Conservation (phyloP, 805 yeast species). For the Candida easanensis region DNA sequence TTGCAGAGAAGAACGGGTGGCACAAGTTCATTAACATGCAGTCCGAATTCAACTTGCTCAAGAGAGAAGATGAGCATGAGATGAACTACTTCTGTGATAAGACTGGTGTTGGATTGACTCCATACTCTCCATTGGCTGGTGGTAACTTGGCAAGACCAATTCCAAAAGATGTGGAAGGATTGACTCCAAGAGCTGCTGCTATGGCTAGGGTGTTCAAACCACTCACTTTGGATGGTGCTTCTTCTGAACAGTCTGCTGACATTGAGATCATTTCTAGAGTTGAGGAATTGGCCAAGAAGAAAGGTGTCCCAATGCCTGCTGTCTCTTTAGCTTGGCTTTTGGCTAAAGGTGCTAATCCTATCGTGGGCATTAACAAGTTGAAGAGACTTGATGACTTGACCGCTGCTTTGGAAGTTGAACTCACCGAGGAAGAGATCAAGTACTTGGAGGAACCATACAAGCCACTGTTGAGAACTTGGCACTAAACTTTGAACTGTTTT, state of each 20-base stretch:
- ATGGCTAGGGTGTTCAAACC: neutral
- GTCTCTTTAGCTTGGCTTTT: constrained; percentile 53
- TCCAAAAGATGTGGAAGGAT: constrained; percentile 5
- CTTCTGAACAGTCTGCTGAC: constrained; percentile 20
- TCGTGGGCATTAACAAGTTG: constrained; percentile 48
- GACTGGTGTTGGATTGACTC: constrained; percentile 54
- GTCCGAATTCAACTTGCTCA: constrained; percentile 49
- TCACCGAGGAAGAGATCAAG: constrained; percentile 26
- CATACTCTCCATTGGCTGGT: constrained; percentile 57
- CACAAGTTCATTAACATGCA: constrained; percentile 59
- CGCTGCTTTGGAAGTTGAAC: constrained; percentile 36
- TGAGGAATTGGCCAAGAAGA: constrained; percentile 49
- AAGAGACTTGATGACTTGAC: constrained; percentile 52
- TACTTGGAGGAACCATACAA: constrained; percentile 22
- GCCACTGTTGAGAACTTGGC: constrained; percentile 15
- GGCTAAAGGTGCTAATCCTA: constrained; percentile 49
- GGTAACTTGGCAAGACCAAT: constrained; percentile 53
- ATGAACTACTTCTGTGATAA: constrained; percentile 52
- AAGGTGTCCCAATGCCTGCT: constrained; percentile 48
- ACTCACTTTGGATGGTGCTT: neutral
- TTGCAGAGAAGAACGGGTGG: constrained; percentile 58
- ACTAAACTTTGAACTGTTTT: too few relatives aligned
- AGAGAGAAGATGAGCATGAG: constrained; percentile 63
- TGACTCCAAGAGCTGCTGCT: neutral
- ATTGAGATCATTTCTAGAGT: constrained; percentile 43